phyloP scores from a whole-genome alignment of 495 filamentous ascomycete species.

The Podospora pseudoanserina region DNA sequence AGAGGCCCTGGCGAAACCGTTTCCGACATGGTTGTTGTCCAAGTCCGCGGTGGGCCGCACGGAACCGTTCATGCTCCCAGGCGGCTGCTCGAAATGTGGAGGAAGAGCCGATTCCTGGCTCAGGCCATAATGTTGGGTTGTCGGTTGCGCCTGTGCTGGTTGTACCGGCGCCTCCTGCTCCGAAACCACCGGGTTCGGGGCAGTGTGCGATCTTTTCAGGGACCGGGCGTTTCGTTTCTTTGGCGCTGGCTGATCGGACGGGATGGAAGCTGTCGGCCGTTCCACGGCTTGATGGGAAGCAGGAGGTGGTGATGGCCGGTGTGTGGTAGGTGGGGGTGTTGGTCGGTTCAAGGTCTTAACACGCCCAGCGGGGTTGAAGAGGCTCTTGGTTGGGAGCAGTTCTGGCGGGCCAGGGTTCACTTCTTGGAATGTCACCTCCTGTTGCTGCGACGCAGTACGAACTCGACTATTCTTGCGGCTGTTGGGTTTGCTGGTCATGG shows the following conservation, averaged over 20 bases:
- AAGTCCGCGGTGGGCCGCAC: not conserved
- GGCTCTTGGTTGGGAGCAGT: constrained; percentile 43
- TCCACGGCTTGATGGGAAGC: not conserved
- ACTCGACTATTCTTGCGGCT: constrained; percentile 15
- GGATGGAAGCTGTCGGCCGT: constrained; percentile 5
- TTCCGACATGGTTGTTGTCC: not conserved
- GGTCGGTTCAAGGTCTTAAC: constrained; percentile 26
- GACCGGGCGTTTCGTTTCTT: constrained; percentile 21
- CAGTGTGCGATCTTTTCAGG: constrained; percentile 29
- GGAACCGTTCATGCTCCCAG: not conserved
- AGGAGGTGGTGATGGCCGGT: constrained; percentile 16
- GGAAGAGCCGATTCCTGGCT: not conserved
- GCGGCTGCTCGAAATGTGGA: not conserved
- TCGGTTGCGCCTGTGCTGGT: constrained; percentile 6
- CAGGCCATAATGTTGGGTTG: constrained; percentile 3
- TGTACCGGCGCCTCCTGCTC: constrained; percentile 12
- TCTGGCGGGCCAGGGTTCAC: constrained; percentile 44
- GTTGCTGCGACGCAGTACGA: constrained; percentile 14
- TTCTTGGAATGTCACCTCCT: constrained; percentile 39
- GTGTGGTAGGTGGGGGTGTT: constrained; percentile 15
- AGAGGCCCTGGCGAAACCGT: not conserved
- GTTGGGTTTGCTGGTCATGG: constrained; percentile 12
- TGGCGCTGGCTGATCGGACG: constrained; percentile 16
- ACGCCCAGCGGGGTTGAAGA: constrained; percentile 40
- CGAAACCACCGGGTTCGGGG: constrained; percentile 19